Evolutionary conservation across 768 basidiomycete species (phyloP).

Genomic region (Psilocybe cubensis): DNA sequence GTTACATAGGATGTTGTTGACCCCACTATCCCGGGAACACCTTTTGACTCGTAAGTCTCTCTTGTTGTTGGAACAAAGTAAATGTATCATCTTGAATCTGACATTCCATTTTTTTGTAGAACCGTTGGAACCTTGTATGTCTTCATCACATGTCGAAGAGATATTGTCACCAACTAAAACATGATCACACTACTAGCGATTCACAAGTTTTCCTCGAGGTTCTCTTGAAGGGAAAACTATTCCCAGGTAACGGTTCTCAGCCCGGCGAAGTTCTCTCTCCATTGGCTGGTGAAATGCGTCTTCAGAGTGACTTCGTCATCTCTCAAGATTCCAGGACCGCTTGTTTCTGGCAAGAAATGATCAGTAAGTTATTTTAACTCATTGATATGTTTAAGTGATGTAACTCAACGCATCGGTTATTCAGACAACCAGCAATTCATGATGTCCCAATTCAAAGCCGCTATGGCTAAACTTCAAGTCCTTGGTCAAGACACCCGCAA

Average conservation of each 20-base stretch:
- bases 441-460: slow-evolving; percentile 29
- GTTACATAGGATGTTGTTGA: slow-evolving; percentile 27
- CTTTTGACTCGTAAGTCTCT: slow-evolving; percentile 31
- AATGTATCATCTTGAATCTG: no score
- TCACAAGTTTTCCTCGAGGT: slow-evolving; percentile 41
- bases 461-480: slow-evolving; percentile 38
- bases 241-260: slow-evolving; percentile 22
- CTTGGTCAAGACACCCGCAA: slow-evolving; percentile 30
- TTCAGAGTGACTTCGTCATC: slow-evolving; percentile 26
- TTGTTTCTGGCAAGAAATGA: slow-evolving; percentile 26
- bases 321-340: slow-evolving; percentile 26
- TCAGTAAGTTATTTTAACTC: slow-evolving; percentile 10
- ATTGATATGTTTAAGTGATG: no score
- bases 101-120: slow-evolving; percentile 1
- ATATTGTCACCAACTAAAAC: background rate
- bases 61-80: no score
- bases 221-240: slow-evolving; percentile 26
- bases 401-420: no score
- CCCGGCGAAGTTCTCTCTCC: slow-evolving; percentile 27
- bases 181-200: slow-evolving; percentile 27
- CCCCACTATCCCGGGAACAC: slow-evolving; percentile 27
- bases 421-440: slow-evolving; percentile 30
- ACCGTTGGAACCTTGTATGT: slow-evolving; percentile 19
- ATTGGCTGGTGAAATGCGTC: slow-evolving; percentile 26
- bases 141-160: no score